Evolutionary conservation across 257 asterid species (phyloP), one percentile per base, ranked within the genome.

Genomic region (Linaria vulgaris): DNA sequence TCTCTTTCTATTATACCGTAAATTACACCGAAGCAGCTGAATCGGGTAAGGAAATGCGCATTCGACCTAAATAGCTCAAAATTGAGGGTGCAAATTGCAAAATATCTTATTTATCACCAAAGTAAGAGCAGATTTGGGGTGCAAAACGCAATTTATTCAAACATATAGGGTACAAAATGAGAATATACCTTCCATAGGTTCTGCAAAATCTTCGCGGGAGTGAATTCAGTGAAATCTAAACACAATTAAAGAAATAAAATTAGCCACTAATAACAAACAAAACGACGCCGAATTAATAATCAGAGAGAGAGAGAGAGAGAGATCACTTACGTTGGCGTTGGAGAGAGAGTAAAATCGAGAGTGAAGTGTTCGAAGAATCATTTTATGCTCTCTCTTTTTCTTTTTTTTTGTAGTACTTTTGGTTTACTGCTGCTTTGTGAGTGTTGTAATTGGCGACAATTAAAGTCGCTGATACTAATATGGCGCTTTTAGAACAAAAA

Each of bases 171-270:
- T 9, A 34, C 12, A 12, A 5, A 22, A 58, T 38, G 44, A 67
- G 25, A 56, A 34, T 79, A 34, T 79, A 79, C 84, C 84, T 31
- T 79, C 77, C 84, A 79, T 72, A 65, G 49, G 45, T 15, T 39
- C 56, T 56, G 74, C 4, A 27, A 49, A 70, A 59, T 41, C 39
- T 39, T 11, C 15, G 77, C 46, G 69, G 61, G 4, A 45, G 47
- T 41, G 71, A 19, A 60, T 24, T 58, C 56, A 63, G 48, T 2
- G 70, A 49, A 43, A 44, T 50, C 77, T 67, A 63, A 20, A 41
- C 58, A 59, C 34, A 59, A 25, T 23, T 0, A 17, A 13, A 1
- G n/a, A 27, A 54, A 20, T 24, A n/a, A 14, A 55, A 55, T 13
- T 11, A 34, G 41, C 41, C 5, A 11, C 41, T 34, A 3, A 34